A percentile compares a stretch with the other conserved stretches of the same genome.
Conservation (phyloP, 163 green algal species). For the Botryococcus braunii region DNA sequence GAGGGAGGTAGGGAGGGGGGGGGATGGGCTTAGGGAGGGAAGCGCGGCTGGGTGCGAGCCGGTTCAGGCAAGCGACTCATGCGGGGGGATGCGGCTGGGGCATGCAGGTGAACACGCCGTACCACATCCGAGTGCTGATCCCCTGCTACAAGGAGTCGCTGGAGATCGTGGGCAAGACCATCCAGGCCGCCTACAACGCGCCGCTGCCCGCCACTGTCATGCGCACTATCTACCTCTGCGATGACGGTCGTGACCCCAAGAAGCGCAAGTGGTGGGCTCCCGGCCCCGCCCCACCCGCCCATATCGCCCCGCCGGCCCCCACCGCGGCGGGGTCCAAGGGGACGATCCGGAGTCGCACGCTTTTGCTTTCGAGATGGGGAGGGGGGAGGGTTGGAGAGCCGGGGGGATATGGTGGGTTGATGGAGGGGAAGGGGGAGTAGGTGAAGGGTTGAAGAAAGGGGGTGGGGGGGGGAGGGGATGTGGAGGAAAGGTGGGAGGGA, state of each 20-base stretch:
- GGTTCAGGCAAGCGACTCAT: too few relatives aligned
- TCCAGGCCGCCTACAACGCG: slow-evolving; percentile 50
- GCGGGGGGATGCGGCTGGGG: too few relatives aligned
- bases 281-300: too few relatives aligned
- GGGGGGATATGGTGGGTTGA: background rate
- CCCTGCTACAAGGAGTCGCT: slow-evolving; percentile 75
- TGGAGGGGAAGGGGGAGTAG: too few relatives aligned
- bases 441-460: too few relatives aligned
- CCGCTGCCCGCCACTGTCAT: slow-evolving; percentile 41
- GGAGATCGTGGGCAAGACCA: slow-evolving; percentile 58
- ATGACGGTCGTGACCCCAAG: slow-evolving; percentile 56
- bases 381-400: slow-evolving; percentile 15
- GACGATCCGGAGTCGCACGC: too few relatives aligned
- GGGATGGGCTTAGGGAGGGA: too few relatives aligned
- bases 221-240: slow-evolving; percentile 63
- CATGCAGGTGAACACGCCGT: slow-evolving; percentile 22
- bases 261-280: slow-evolving; percentile 49
- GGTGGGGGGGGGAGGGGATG: too few relatives aligned
- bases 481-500: too few relatives aligned
- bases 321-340: background rate
- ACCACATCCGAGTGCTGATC: slow-evolving; percentile 61
- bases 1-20: too few relatives aligned
- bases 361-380: too few relatives aligned
- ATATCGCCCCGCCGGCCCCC: background rate
- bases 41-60: too few relatives aligned